A percentile compares a stretch with the other conserved stretches of the same genome.
phyloP scores from a whole-genome alignment of 345 rosid species.

The Euphorbia tirucalli region DNA sequence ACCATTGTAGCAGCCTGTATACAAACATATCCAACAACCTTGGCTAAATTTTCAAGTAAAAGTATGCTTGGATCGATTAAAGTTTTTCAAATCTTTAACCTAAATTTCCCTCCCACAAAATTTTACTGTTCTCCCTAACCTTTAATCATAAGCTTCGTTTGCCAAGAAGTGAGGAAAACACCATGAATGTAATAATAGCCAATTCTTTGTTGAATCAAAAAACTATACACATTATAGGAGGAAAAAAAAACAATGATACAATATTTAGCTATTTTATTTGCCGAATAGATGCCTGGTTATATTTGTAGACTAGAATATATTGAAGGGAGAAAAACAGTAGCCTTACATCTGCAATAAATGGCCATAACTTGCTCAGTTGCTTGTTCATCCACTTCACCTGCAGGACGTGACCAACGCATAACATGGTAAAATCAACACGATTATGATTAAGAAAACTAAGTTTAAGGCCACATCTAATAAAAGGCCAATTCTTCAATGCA shows the following conservation, averaged over 20 bases:
- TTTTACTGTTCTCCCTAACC: background rate
- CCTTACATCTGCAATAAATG: constrained; percentile 89
- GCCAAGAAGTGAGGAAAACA: background rate
- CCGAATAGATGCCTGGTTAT: background rate
- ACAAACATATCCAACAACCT: constrained; percentile 28
- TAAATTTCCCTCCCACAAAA: background rate
- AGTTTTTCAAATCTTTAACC: background rate
- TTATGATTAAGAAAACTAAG: background rate
- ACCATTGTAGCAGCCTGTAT: constrained; percentile 87
- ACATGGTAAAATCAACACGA: constrained; percentile 1
- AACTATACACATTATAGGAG: background rate
- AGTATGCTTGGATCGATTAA: background rate
- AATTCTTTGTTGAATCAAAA: background rate
- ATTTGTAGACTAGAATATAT: constrained; percentile 3
- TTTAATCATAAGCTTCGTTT: background rate
- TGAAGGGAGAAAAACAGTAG: constrained; percentile 18
- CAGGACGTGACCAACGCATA: constrained; percentile 18
- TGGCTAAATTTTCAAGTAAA: constrained; percentile 8
- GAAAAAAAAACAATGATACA: background rate
- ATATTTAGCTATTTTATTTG: background rate
- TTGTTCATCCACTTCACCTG: constrained; percentile 99
- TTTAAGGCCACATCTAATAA: background rate
- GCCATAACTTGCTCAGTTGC: constrained; percentile 92
- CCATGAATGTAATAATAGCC: background rate
- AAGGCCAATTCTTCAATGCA: background rate